A percentile compares a stretch with the other conserved stretches of the same genome.
phyloP scores from a whole-genome alignment of 1,284 basidiomycete species.

The Chiua sp. region DNA sequence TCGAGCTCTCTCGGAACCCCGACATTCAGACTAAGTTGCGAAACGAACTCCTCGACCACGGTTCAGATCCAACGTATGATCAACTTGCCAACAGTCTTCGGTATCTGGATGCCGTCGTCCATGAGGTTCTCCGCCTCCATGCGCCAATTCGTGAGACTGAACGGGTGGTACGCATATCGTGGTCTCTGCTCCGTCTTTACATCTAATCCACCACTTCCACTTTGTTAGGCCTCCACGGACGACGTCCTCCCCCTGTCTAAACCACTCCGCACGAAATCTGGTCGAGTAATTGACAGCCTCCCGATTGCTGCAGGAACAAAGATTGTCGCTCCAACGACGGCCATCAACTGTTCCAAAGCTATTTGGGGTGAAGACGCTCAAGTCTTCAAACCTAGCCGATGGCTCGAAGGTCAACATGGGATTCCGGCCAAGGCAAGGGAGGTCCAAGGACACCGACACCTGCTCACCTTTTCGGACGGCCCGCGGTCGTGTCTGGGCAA shows the following conservation, averaged over 20 bases:
- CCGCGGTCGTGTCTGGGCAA: slow-evolving; percentile 48
- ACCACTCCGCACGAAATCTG: slow-evolving; percentile 38
- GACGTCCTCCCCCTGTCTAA: slow-evolving; percentile 49
- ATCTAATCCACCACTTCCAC: not conserved
- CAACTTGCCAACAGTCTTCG: slow-evolving; percentile 28
- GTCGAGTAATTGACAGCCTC: slow-evolving; percentile 44
- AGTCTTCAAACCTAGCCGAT: slow-evolving; percentile 42
- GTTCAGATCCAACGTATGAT: slow-evolving; percentile 33
- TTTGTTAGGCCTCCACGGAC: slow-evolving; percentile 48
- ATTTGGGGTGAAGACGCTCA: slow-evolving; percentile 22
- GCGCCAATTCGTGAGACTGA: not conserved
- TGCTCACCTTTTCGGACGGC: slow-evolving; percentile 48
- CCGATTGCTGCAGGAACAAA: slow-evolving; percentile 49
- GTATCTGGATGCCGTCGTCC: slow-evolving; percentile 41
- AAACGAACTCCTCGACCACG: slow-evolving; percentile 42
- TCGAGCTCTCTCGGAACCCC: slow-evolving; percentile 31
- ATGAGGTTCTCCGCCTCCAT: slow-evolving; percentile 19
- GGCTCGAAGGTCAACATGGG: slow-evolving; percentile 29
- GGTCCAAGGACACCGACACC: slow-evolving; percentile 44
- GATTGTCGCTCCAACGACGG: slow-evolving; percentile 45
- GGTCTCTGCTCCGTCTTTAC: too few species aligned
- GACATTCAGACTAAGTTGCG: slow-evolving; percentile 46
- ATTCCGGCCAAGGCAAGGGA: slow-evolving; percentile 36
- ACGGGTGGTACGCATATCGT: slow-evolving; percentile 14
- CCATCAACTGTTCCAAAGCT: slow-evolving; percentile 49